Conservation (phyloP, 2,329 filamentous ascomycete genomes). For the Lachnellula occidentalis region DNA sequence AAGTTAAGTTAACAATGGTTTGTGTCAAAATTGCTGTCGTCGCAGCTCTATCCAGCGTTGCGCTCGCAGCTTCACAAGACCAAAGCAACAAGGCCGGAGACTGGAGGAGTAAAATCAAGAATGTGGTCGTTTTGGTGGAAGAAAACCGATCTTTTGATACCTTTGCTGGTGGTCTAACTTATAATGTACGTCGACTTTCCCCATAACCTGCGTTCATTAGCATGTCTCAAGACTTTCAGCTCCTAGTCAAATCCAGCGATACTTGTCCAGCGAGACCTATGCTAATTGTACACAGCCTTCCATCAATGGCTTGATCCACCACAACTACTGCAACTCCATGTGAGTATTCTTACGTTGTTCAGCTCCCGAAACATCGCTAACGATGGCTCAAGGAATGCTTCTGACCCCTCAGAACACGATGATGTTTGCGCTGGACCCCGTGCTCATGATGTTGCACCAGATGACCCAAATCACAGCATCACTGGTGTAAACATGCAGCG, state of each 20-base stretch:
- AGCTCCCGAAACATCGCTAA: constrained; percentile 1
- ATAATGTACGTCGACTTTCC: constrained; percentile 18
- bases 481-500: constrained; percentile 37
- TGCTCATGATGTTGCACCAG: constrained; percentile 35
- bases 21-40: constrained; percentile 6
- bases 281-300: constrained; percentile 1
- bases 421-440: constrained; percentile 34
- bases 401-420: constrained; percentile 21
- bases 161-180: constrained; percentile 36
- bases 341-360: constrained; percentile 17
- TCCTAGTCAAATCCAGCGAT: no score
- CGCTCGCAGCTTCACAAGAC: constrained; percentile 16
- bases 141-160: constrained; percentile 38
- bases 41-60: constrained; percentile 17
- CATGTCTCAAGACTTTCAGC: no score
- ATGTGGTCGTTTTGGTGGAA: constrained; percentile 42
- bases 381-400: constrained; percentile 20
- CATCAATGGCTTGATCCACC: constrained; percentile 34
- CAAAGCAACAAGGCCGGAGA: constrained; percentile 8
- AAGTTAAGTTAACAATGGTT: constrained; percentile 10
- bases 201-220: no score
- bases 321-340: constrained; percentile 38
- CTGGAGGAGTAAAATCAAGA: constrained; percentile 39
- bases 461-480: constrained; percentile 41
- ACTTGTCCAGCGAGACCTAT: no score